Base-by-base conservation (phyloP, 129 eudicot genomes). In the Flaveria linearis region DNA sequence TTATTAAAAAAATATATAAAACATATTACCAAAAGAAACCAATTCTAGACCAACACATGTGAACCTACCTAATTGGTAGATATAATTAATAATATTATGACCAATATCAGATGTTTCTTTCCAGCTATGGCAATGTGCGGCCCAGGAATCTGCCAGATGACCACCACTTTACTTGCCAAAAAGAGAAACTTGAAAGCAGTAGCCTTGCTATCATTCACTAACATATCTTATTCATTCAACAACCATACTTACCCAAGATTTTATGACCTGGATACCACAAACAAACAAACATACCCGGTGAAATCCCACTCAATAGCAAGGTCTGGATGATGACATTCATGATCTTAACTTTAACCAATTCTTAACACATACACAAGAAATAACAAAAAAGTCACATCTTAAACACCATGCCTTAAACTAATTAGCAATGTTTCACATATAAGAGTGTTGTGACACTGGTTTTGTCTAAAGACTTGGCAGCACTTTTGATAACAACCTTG, bases 71-170 rank as follows among this genome's bases (percentile, higher is more conserved):
- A 49, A 49, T 11, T 49, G 16, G 72, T 28, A 51, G 28, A 78
- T 47, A 81, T 80, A 67, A 81, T 52, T 55, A 80, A 75, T 28
- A 22, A 1, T 23, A 58, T 61, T 61, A 41, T 18, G 30, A n/a
- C 36, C 39, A 65, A 58, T 26, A 62, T 58, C 55, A 57, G 74
- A 68, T 70, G 82, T 55, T 86, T 75, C 85, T 85, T 87, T 87
- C 96, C 87, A 87, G 78, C 80, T 81, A 76, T 80, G 81, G 87
- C 50, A 87, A 80, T 72, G 69, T 30, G 84, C 20, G 41, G 75
- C 75, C 73, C 74, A 62, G 43, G 65, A 66, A 82, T 72, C 73
- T 73, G 82, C 82, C 62, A 69, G 82, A 20, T 70, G 26, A 26
- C 81, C 42, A 14, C 83, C 83, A 73, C 75, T 73, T 49, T 15